Evolutionary conservation across 73 alveolate species (phyloP).

Genomic region (Paramecium sexaurelia): DNA sequence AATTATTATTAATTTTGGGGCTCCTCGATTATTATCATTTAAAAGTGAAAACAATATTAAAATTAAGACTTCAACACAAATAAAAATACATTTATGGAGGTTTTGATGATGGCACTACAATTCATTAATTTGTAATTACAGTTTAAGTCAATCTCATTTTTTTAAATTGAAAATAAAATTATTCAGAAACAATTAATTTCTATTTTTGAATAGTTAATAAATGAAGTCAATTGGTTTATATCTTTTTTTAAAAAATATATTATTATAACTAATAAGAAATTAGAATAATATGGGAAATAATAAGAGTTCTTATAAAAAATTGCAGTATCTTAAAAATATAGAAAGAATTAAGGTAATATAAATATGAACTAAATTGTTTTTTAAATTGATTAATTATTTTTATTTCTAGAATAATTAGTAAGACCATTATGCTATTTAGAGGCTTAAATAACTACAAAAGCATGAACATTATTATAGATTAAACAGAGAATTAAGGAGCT

Average conservation of each 20-base stretch:
- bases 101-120: not conserved
- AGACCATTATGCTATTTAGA: constrained; percentile 21
- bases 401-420: not conserved
- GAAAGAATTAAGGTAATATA: not conserved
- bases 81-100: not conserved
- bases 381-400: not conserved
- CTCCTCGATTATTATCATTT: too few relatives aligned
- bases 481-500: constrained; percentile 38
- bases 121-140: not conserved
- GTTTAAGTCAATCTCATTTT: not conserved
- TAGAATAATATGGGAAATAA: not conserved
- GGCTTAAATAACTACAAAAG: constrained; percentile 15
- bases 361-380: not conserved
- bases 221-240: too few relatives aligned
- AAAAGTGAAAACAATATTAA: too few relatives aligned
- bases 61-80: too few relatives aligned
- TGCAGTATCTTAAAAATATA: too few relatives aligned
- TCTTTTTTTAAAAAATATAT: too few relatives aligned
- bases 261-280: too few relatives aligned
- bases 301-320: too few relatives aligned
- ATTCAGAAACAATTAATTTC: not conserved
- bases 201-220: too few relatives aligned
- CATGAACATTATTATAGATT: constrained; percentile 57
- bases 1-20: too few relatives aligned
- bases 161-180: too few relatives aligned